Conservation (phyloP, 2,329 filamentous ascomycete genomes). For the Cladophialophora carrionii region DNA sequence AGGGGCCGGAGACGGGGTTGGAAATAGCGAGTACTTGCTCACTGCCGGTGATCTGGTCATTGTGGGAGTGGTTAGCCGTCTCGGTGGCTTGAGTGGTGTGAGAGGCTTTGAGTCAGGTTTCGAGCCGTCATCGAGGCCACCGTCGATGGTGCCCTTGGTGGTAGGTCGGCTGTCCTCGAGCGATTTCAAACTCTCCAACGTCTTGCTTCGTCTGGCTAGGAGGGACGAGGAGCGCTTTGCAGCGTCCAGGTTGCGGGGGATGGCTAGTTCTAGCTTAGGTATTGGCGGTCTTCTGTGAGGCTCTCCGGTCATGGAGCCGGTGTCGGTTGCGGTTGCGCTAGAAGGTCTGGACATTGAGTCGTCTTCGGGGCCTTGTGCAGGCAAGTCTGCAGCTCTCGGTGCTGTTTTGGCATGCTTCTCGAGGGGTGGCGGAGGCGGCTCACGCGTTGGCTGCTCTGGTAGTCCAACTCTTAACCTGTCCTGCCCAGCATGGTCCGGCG, state of each 20-base stretch:
- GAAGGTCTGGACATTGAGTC: slow-evolving; percentile 27
- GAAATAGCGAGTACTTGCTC: slow-evolving; percentile 38
- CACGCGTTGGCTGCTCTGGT: slow-evolving; percentile 11
- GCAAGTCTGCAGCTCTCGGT: background rate
- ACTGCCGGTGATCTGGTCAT: slow-evolving; percentile 25
- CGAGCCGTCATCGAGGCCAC: slow-evolving; percentile 3
- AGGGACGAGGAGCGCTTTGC: slow-evolving; percentile 34
- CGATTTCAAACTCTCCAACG: slow-evolving; percentile 32
- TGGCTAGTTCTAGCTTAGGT: slow-evolving; percentile 33
- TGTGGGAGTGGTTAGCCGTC: slow-evolving; percentile 26
- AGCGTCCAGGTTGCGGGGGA: slow-evolving; percentile 29
- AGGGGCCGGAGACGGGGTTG: slow-evolving; percentile 28
- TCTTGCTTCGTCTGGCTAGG: slow-evolving; percentile 33
- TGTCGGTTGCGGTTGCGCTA: slow-evolving; percentile 26
- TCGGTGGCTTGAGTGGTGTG: slow-evolving; percentile 28
- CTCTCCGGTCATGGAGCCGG: slow-evolving; percentile 14
- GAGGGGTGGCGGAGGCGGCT: slow-evolving; percentile 12
- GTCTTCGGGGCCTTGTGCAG: slow-evolving; percentile 16
- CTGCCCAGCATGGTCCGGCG: slow-evolving; percentile 9
- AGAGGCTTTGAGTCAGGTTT: slow-evolving; percentile 16
- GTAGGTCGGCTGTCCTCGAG: slow-evolving; percentile 27
- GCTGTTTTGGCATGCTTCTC: slow-evolving; percentile 12
- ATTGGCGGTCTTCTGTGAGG: slow-evolving; percentile 20
- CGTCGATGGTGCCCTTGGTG: slow-evolving; percentile 8
- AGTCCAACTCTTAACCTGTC: slow-evolving; percentile 23